Evolutionary conservation across 2,329 filamentous ascomycete genomes (phyloP).

Genomic region (Claviceps humidiphila): DNA sequence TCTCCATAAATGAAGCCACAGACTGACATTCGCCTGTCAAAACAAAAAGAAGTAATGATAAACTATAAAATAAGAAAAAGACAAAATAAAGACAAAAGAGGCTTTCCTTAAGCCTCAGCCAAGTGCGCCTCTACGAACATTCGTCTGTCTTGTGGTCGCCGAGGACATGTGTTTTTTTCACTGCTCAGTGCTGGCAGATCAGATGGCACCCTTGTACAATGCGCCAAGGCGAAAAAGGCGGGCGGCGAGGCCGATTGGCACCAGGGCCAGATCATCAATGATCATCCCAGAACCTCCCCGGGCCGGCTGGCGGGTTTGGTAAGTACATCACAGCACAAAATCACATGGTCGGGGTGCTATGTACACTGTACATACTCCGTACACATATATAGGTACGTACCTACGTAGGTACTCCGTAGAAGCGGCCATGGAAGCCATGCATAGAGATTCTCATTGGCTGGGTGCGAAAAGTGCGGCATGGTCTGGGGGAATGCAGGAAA

Average conservation of each 20-base stretch:
- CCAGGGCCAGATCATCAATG: background rate
- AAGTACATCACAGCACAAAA: too few relatives aligned
- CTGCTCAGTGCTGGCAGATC: background rate
- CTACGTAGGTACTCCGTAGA: background rate
- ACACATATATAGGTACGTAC: too few relatives aligned
- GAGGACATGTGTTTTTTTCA: background rate
- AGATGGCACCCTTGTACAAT: background rate
- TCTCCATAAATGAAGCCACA: conserved; percentile 1
- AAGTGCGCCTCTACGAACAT: too few relatives aligned
- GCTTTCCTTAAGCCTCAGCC: too few relatives aligned
- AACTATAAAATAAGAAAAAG: conserved; percentile 1
- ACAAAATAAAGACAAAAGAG: too few relatives aligned
- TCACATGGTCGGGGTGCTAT: too few relatives aligned
- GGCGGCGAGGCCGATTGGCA: conserved; percentile 4
- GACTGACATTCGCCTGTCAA: too few relatives aligned
- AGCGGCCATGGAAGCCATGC: background rate
- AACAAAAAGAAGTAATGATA: background rate
- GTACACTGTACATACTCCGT: too few relatives aligned
- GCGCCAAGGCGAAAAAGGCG: background rate
- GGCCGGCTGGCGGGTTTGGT: too few relatives aligned
- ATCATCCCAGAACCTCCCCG: too few relatives aligned
- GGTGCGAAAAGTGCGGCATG: background rate
- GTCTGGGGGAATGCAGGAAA: conserved; percentile 2
- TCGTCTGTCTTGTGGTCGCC: too few relatives aligned
- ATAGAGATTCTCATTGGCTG: conserved; percentile 1